Evolutionary conservation across 2,329 filamentous ascomycete genomes (phyloP).

Genomic region (Colletotrichum tamarilloi): DNA sequence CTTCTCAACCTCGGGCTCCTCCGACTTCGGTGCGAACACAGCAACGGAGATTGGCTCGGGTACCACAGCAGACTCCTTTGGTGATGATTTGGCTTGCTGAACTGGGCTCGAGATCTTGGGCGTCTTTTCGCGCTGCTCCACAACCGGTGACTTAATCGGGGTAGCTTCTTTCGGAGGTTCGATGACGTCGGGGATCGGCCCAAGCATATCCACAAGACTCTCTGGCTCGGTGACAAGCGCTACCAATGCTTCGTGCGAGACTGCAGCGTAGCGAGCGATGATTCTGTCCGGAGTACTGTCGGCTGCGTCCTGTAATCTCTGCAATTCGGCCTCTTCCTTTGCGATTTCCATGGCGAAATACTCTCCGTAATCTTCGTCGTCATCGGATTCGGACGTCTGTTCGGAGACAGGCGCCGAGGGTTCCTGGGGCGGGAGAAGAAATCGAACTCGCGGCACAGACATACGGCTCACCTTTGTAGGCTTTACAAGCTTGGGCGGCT

Average conservation of each 20-base stretch:
- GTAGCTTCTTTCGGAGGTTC: constrained; percentile 32
- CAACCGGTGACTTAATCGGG: constrained; percentile 8
- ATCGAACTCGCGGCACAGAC: constrained; percentile 46
- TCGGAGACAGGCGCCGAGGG: constrained; percentile 45
- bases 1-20: background rate
- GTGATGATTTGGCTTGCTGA: constrained; percentile 11
- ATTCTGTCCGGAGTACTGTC: constrained; percentile 53
- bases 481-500: constrained; percentile 24
- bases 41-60: background rate
- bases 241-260: constrained; percentile 61
- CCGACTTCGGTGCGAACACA: background rate
- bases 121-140: constrained; percentile 24
- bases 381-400: constrained; percentile 62
- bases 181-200: constrained; percentile 48
- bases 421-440: constrained; percentile 53
- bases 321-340: constrained; percentile 61
- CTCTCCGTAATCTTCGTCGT: constrained; percentile 69
- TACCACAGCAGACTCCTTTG: background rate
- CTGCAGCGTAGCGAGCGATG: constrained; percentile 57
- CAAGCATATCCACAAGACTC: constrained; percentile 55
- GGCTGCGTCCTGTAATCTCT: constrained; percentile 54
- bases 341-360: constrained; percentile 65
- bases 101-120: constrained; percentile 15
- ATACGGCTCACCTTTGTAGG: constrained; percentile 42
- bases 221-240: constrained; percentile 59